Base-by-base conservation (phyloP, 371 early-diverging fungal genomes). In the Blakeslea trispora region DNA sequence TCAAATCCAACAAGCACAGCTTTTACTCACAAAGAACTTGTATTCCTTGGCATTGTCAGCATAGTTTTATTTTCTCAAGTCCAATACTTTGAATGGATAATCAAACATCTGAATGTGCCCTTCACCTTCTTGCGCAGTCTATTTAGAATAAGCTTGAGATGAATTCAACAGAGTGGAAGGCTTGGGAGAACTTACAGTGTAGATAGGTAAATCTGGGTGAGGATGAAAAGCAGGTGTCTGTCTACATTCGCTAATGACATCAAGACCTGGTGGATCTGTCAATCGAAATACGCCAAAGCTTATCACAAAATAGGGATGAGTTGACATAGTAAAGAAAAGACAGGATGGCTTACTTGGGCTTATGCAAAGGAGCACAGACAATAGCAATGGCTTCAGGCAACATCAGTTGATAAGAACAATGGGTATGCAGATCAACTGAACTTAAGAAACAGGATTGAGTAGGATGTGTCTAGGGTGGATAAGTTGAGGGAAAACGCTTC, bases 321-420 rank as follows among this genome's bases (percentile, higher is more conserved):
- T n/a, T n/a, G n/a, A n/a, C n/a, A n/a, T 34, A 52, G 10, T 10
- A 19, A 11, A 39, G 49, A 14, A 10, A 13, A 31, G 1, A 5
- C 17, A 57, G n/a, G 5, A 40, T 34, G 22, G 18, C 67, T 53
- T 84, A 87, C 85, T 78, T 80, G 57, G 90, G 92, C 1, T 71
- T 71, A 49, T 90, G 78, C 39, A 75, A 80, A 1, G 96, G 96
- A 1, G 95, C 79, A 55, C 93, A 88, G 4, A 96, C 96, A 57
- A 96, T 92, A 11, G 96, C 96, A 46, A 96, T 91, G 22, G 96
- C 95, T 62, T 96, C 96, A 10, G 95, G 94, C 1, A 96, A 74
- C 89, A 93, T 91, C 37, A 93, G 68, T 72, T 96, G 96, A 69
- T 93, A 96, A 1, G 93, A 88, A 55, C 87, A 92, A 55, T 96